Evolutionary conservation across 78 protist species (phyloP), one percentile per base, ranked within the genome.

Genomic region (Dictyostelium citrinum): DNA sequence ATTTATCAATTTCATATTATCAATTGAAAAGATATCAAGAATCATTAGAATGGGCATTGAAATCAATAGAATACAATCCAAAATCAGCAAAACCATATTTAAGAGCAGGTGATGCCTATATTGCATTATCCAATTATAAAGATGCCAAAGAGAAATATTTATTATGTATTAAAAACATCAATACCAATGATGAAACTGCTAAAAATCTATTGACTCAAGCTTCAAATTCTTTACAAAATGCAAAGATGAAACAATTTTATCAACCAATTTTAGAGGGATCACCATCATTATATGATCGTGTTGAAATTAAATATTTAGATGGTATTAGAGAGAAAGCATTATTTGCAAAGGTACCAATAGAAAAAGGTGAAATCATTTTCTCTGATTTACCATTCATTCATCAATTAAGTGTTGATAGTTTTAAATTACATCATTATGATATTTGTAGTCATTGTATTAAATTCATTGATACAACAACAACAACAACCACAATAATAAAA

Each of bases 221-320:
- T 29, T 64, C 77, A 74, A 88, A 76, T 49, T 49, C 58, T 5
- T 61, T 88, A 14, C 74, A 78, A 35, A 88, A 88, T 35, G 55
- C 80, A 29, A 88, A 88, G 46, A 88, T 88, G 93, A 88, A 88
- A 76, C 45, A 77, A 64, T 88, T 88, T 27, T 88, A 88, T 35
- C 84, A 88, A 68, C 93, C 93, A 24, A 88, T 88, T n/a, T 33
- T 88, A 14, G 27, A 74, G 39, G 31, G 58, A 7, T 77, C 55
- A 29, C 76, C 82, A 45, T 20, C 24, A 5, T 17, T 37, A 12
- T 88, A 88, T 68, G 49, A 29, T 4, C 68, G 71, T 4, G 22
- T 88, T 16, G 93, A 88, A 37, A 43, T 88, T 27, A 24, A 39
- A 22, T 88, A 88, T 49, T 70, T 45, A n/a, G 93, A 88, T 49